phyloP scores from a whole-genome alignment of 345 rosid species.

The Citrus sinensis region DNA sequence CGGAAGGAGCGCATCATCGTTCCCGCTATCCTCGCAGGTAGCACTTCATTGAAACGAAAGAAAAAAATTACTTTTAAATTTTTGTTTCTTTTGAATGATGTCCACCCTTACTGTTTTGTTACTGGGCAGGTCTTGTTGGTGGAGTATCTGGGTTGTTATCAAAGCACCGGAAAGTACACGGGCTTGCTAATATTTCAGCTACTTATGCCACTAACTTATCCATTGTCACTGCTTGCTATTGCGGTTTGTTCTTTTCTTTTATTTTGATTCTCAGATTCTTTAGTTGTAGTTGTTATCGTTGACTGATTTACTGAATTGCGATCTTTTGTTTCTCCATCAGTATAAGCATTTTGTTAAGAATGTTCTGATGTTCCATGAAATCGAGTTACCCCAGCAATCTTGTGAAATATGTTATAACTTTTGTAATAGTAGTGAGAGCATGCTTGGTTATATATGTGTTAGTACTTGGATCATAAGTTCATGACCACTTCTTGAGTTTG shows the following conservation, averaged over 20 bases:
- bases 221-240: constrained; percentile 69
- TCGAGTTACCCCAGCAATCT: neutral
- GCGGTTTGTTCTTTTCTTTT: constrained; percentile 44
- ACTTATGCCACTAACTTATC: constrained; percentile 68
- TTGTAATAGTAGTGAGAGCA: neutral
- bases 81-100: neutral
- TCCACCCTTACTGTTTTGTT: neutral
- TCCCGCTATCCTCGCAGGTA: constrained; percentile 72
- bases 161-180: constrained; percentile 54
- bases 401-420: neutral
- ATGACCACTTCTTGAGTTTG: neutral
- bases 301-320: neutral
- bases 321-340: neutral
- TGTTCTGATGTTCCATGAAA: neutral
- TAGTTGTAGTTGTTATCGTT: neutral
- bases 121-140: constrained; percentile 48
- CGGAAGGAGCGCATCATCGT: constrained; percentile 57
- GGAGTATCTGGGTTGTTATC: constrained; percentile 73
- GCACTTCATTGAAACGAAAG: neutral
- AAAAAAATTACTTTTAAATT: neutral
- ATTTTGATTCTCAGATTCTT: neutral
- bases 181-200: constrained; percentile 55
- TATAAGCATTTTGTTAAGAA: neutral
- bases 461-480: neutral
- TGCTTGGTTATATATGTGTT: too few species aligned